Evolutionary conservation across 331 rosid genomes (phyloP), one percentile per base, ranked within the genome.

Genomic region (Prunus yedoensis): DNA sequence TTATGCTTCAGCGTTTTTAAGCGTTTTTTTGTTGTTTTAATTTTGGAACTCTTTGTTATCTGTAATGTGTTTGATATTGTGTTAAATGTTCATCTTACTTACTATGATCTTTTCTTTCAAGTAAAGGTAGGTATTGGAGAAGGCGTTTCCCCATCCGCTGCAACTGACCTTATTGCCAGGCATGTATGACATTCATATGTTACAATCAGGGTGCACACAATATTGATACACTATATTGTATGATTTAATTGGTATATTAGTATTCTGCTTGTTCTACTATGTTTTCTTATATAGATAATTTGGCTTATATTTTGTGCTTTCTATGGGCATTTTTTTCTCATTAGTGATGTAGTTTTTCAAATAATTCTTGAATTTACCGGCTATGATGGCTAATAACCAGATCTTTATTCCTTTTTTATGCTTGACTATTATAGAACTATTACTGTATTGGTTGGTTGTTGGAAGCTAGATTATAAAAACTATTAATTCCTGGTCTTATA

Each of bases 141-240:
- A 88, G 99, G 97, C 14, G 96, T 95, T 85, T 95, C 99, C 76
- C 99, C 97, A 17, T 90, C 97, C 3, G 96, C 99, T 63, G 99
- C 99, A 76, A 95, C 97, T 16, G 97, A 95, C 84, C 90, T 95
- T 64, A 95, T 95, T 74, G 99, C 97, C 89, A 95, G 97, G 99
- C 91, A 92, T 78, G 97, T 89, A 59, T 80, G 79, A 71, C 52
- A 81, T 85, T 64, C 75, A 58, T 25, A 56, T 74, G 27, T 27
- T 23, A 35, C 74, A 62, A 17, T 76, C 52, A 2, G 51, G 58
- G 35, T 47, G 63, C 78, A 66, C 59, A 50, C 10, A 72, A 61
- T 20, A 32, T 49, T 50, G 38, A 52, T 72, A 28, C 25, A 59
- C 43, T 58, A 21, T 43, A 7, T 64, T 41, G 45, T 47, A 38